Evolutionary conservation across 805 yeast species (phyloP).

Genomic region (Starmerella cellae): DNA sequence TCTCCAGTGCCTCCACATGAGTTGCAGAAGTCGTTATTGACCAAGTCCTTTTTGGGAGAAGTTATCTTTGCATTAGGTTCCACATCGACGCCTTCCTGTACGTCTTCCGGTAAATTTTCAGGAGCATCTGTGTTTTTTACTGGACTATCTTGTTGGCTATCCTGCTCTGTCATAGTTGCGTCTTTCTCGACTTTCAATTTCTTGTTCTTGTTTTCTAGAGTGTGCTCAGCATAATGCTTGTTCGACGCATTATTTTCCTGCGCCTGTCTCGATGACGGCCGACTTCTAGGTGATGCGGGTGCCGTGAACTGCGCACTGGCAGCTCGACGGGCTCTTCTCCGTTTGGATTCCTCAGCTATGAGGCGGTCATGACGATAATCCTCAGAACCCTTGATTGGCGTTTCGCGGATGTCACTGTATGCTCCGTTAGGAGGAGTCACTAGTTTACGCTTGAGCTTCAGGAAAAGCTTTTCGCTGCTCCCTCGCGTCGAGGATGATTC

Average conservation of each 20-base stretch:
- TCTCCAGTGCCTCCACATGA: slow-evolving; percentile 82
- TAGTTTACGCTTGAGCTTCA: slow-evolving; percentile 16
- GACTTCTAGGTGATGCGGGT: not conserved
- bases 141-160: not conserved
- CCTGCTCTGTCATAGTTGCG: not conserved
- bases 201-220: not conserved
- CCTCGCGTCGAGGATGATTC: not conserved
- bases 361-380: slow-evolving; percentile 17
- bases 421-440: slow-evolving; percentile 13
- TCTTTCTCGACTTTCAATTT: not conserved
- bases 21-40: slow-evolving; percentile 82
- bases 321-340: not conserved
- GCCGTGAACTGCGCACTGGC: not conserved
- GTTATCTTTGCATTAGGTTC: not conserved
- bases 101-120: not conserved
- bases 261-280: not conserved
- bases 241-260: not conserved
- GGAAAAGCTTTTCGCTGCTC: slow-evolving; percentile 7
- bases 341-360: not conserved
- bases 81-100: not conserved
- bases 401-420: slow-evolving; percentile 11
- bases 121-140: not conserved
- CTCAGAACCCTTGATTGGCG: slow-evolving; percentile 7
- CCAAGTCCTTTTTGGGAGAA: slow-evolving; percentile 10
- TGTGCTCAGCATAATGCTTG: not conserved